Evolutionary conservation across 352 stramenopile species (phyloP).

Genomic region (Hyaloperonospora brassicae): DNA sequence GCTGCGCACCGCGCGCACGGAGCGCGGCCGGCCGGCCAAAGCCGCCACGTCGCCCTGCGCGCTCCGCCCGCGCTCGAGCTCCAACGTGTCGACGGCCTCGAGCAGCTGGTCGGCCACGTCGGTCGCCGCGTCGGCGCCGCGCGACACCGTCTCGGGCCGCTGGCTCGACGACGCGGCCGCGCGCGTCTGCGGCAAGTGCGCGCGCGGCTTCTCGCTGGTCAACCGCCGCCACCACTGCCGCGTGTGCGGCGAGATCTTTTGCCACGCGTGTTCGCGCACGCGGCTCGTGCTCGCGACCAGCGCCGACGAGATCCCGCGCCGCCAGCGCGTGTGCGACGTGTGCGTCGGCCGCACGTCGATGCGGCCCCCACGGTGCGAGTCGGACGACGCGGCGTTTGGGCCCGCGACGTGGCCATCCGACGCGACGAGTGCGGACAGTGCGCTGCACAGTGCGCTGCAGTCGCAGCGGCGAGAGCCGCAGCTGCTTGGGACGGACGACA

Average conservation of each 20-base stretch:
- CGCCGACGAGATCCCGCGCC: conserved; percentile 51
- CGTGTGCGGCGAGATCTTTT: conserved; percentile 79
- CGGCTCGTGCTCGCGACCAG: conserved; percentile 73
- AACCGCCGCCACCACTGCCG: conserved; percentile 78
- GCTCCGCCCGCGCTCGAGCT: conserved; percentile 41
- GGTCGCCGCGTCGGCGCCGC: conserved; percentile 24
- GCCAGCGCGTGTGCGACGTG: conserved; percentile 66
- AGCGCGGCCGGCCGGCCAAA: no score
- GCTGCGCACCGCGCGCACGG: no score
- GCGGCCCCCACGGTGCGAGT: conserved; percentile 56
- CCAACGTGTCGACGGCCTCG: conserved; percentile 57
- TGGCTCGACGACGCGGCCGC: conserved; percentile 58
- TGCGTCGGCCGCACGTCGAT: conserved; percentile 56
- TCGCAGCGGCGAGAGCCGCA: no score
- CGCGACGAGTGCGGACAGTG: no score
- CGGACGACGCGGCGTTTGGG: conserved; percentile 26
- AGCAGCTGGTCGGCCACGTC: conserved; percentile 53
- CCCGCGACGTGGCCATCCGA: no score
- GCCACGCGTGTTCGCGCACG: conserved; percentile 66
- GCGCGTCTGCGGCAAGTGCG: conserved; percentile 57
- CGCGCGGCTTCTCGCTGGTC: conserved; percentile 59
- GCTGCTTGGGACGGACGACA: no score
- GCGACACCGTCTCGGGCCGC: conserved; percentile 57
- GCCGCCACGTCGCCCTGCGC: conserved; percentile 1
- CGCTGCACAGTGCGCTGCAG: no score